Evolutionary conservation across 2,329 filamentous ascomycete genomes (phyloP).

Genomic region (Aspergillus udagawae): DNA sequence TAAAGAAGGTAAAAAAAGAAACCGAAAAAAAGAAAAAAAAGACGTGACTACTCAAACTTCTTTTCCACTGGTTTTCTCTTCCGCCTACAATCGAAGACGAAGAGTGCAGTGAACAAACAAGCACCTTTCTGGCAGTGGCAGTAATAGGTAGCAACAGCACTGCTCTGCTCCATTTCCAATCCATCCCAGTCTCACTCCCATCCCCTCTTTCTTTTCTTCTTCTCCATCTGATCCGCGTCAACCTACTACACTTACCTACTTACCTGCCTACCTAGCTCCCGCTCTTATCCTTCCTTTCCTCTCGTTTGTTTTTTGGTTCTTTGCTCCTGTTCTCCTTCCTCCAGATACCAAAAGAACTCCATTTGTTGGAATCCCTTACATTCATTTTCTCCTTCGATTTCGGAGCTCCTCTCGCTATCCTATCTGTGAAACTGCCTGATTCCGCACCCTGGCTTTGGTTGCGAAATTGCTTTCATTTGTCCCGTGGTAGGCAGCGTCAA

Average conservation of each 20-base stretch:
- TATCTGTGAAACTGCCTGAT: slow-evolving; percentile 10
- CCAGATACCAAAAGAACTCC: slow-evolving; percentile 8
- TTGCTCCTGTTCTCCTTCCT: slow-evolving; percentile 9
- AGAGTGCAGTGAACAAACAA: too few species aligned
- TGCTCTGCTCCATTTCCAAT: slow-evolving; percentile 1
- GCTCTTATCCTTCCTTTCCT: slow-evolving; percentile 20
- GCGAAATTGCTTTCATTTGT: slow-evolving; percentile 13
- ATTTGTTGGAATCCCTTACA: slow-evolving; percentile 15
- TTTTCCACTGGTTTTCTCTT: slow-evolving; percentile 3
- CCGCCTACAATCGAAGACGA: too few species aligned
- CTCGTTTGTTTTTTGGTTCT: slow-evolving; percentile 11
- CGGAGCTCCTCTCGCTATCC: slow-evolving; percentile 1
- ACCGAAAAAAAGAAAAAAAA: slow-evolving; percentile 5
- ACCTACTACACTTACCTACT: too few species aligned
- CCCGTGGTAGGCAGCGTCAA: slow-evolving; percentile 17
- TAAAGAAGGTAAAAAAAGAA: slow-evolving; percentile 12
- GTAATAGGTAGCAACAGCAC: too few species aligned
- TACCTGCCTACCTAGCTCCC: slow-evolving; percentile 11
- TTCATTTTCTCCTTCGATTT: slow-evolving; percentile 12
- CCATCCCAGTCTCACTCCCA: slow-evolving; percentile 10
- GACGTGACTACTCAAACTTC: slow-evolving; percentile 13
- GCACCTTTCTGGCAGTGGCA: too few species aligned
- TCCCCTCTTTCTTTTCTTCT: slow-evolving; percentile 14
- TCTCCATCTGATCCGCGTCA: not conserved
- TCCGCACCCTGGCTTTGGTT: slow-evolving; percentile 14